These are phyloP conservation scores for Yarrowia divulgata DNA, from an alignment of 805 yeast species.

Conservation along the genomic window DNA sequence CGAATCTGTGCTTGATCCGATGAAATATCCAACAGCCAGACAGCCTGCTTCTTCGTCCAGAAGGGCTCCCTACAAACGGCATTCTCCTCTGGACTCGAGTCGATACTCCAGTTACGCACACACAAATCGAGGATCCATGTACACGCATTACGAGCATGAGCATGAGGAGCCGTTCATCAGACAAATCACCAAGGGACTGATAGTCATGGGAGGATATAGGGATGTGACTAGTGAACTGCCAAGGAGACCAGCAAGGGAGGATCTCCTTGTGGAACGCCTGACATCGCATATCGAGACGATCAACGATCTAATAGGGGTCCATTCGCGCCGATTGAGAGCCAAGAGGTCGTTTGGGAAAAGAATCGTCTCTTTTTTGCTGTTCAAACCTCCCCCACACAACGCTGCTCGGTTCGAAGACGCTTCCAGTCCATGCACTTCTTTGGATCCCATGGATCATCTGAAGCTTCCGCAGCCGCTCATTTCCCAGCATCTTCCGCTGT, in stretches of 20 bases:
- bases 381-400: constrained; percentile 9
- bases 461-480: background rate
- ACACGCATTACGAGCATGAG: background rate
- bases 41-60: background rate
- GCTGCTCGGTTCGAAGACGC: constrained; percentile 2
- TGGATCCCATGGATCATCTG: constrained; percentile 10
- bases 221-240: background rate
- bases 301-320: background rate
- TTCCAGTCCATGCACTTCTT: background rate
- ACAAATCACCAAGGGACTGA: background rate
- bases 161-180: constrained; percentile 9
- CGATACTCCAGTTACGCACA: too few relatives aligned
- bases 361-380: background rate
- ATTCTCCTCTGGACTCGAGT: background rate
- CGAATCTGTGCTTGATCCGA: background rate
- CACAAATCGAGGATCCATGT: background rate
- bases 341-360: background rate
- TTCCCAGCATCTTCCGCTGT: background rate
- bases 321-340: background rate
- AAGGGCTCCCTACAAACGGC: background rate
- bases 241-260: background rate
- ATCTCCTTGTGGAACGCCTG: background rate
- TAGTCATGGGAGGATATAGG: background rate
- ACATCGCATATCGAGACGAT: background rate
- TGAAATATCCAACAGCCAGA: background rate